Percentiles rank a stretch among this genome's conserved stretches.
These are phyloP conservation scores for Alternaria incomplexa DNA, from an alignment of 2,329 filamentous ascomycete species.

Conservation along the genomic window DNA sequence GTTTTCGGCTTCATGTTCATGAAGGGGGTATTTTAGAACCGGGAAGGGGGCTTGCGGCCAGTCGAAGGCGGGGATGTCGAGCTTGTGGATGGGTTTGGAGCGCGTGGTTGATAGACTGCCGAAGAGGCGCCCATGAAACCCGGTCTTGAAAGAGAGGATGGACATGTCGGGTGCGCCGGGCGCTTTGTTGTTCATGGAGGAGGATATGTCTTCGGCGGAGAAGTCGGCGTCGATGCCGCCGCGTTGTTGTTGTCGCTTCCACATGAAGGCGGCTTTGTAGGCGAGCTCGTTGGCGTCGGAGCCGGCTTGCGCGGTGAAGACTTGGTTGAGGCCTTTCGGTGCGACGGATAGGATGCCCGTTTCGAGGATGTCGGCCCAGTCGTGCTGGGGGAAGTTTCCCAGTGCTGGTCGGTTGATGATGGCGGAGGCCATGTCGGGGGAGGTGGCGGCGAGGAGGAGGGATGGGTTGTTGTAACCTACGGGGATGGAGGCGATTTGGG, in stretches of 20 bases:
- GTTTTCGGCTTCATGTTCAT: conserved; percentile 80
- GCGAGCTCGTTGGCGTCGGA: conserved; percentile 94
- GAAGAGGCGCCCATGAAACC: conserved; percentile 90
- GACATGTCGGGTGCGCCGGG: conserved; percentile 81
- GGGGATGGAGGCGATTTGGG: conserved; percentile 91
- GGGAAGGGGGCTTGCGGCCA: conserved; percentile 94
- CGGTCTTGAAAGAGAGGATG: conserved; percentile 87
- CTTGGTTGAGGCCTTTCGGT: conserved; percentile 82
- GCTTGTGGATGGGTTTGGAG: conserved; percentile 92
- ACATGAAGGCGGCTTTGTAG: conserved; percentile 97
- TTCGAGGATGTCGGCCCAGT: conserved; percentile 82
- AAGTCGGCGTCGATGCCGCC: conserved; percentile 80
- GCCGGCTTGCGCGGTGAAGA: conserved; percentile 88
- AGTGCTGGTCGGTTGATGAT: conserved; percentile 89
- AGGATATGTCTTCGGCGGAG: conserved; percentile 74
- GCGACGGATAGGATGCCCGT: conserved; percentile 82
- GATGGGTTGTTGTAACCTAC: conserved; percentile 90
- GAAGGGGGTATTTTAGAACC: conserved; percentile 82
- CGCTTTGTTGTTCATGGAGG: conserved; percentile 79
- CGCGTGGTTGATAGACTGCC: conserved; percentile 86
- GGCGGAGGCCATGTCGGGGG: conserved; percentile 78
- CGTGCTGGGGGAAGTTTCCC: conserved; percentile 86
- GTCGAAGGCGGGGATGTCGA: conserved; percentile 93
- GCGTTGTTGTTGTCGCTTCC: conserved; percentile 79
- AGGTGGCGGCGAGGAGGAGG: conserved; percentile 72